Evolutionary conservation across 805 yeast species (phyloP).

Genomic region (Monosporozyma siamensis): DNA sequence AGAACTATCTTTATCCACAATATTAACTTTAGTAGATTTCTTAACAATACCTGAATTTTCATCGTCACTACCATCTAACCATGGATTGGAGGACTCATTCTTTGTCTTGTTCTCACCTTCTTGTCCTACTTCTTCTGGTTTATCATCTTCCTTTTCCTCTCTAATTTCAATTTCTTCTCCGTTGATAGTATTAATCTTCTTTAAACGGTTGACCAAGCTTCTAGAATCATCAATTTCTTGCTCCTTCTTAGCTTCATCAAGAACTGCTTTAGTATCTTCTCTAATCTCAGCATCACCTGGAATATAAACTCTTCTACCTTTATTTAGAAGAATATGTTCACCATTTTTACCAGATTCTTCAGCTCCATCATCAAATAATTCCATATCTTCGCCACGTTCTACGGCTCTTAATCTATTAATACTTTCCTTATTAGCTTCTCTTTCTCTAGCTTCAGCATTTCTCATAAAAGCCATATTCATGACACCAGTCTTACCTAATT

Average conservation of each 20-base stretch:
- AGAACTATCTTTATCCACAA: constrained; percentile 43
- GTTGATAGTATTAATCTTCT: constrained; percentile 6
- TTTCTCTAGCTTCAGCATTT: constrained; percentile 69
- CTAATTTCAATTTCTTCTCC: constrained; percentile 6
- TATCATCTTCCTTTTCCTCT: constrained; percentile 3
- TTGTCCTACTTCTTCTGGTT: constrained; percentile 1
- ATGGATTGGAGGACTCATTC: constrained; percentile 38
- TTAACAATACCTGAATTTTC: constrained; percentile 21
- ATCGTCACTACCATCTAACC: constrained; percentile 35
- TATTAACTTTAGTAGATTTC: constrained; percentile 38
- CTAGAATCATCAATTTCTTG: constrained; percentile 42
- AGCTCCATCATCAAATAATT: constrained; percentile 23
- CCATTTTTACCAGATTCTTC: constrained; percentile 30
- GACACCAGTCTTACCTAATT: constrained; percentile 77
- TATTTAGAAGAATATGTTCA: constrained; percentile 46
- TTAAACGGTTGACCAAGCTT: constrained; percentile 36
- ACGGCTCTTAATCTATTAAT: constrained; percentile 43
- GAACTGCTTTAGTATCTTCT: constrained; percentile 30
- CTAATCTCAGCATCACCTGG: constrained; percentile 36
- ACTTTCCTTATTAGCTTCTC: constrained; percentile 47
- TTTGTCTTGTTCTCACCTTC: background rate
- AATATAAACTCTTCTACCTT: constrained; percentile 75
- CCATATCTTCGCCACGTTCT: constrained; percentile 38
- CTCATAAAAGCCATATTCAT: constrained; percentile 93
- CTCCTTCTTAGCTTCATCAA: constrained; percentile 36